Percentiles rank a stretch among this genome's conserved stretches.
Evolutionary conservation across 208 protist species (phyloP).

Genomic region (Wallacemonas sp.): DNA sequence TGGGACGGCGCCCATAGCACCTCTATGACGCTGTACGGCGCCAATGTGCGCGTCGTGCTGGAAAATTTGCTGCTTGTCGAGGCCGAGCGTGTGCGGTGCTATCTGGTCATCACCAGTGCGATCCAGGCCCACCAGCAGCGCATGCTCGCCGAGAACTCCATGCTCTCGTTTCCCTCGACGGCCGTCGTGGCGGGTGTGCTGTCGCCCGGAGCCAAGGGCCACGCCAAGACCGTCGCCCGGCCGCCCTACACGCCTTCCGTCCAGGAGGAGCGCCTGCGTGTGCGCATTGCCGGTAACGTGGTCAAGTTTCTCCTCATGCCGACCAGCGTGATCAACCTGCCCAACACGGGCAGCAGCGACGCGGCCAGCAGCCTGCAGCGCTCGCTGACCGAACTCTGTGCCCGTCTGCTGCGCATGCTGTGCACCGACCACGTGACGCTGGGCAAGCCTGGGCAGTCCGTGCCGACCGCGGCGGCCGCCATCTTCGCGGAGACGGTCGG

Average conservation of each 20-base stretch:
- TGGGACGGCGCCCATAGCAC: conserved; percentile 24
- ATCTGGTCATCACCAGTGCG: conserved; percentile 53
- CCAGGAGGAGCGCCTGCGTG: conserved; percentile 71
- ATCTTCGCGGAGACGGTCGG: background rate
- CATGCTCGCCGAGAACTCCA: conserved; percentile 15
- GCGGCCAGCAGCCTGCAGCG: conserved; percentile 35
- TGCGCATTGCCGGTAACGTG: conserved; percentile 72
- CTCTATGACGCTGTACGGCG: conserved; percentile 40
- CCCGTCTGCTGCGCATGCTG: conserved; percentile 41
- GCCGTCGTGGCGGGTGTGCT: background rate
- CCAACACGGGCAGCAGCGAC: conserved; percentile 8
- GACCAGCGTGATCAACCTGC: conserved; percentile 63
- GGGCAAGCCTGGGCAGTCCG: background rate
- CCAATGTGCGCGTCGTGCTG: conserved; percentile 70
- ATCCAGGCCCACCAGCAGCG: conserved; percentile 29
- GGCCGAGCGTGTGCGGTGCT: conserved; percentile 69
- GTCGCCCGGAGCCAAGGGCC: background rate
- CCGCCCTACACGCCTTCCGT: conserved; percentile 47
- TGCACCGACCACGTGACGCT: conserved; percentile 33
- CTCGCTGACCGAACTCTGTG: conserved; percentile 33
- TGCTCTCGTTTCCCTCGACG: conserved; percentile 2
- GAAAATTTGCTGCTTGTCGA: conserved; percentile 64
- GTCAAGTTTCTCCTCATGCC: conserved; percentile 80
- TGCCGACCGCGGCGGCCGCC: background rate
- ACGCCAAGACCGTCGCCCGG: background rate